Base-by-base conservation (phyloP, 371 early-diverging fungal genomes). In the Apophysomyces trapeziformis region DNA sequence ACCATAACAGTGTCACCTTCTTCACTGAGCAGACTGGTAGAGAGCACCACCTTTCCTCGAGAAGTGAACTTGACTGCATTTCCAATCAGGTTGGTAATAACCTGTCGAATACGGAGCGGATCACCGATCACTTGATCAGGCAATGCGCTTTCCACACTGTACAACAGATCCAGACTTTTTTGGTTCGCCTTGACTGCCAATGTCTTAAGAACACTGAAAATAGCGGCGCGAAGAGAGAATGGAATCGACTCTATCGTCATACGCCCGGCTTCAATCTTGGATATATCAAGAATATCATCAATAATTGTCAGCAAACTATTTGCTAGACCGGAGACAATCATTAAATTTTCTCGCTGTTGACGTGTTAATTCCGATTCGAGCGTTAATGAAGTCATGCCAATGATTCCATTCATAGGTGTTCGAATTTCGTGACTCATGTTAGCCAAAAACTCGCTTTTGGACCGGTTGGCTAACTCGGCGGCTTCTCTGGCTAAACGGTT, bases 11-110 rank as follows among this genome's bases (percentile, higher is more conserved):
- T 66, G 57, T 78, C 76, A 62, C 70, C 76, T 11, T 82, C 63
- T 74, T 69, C 72, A 65, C 68, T 65, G 58, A 66, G 68, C 56
- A 73, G 71, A 11, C 77, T 68, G n/a, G 79, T 81, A 50, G 74
- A 75, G 11, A 90, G 73, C 1, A 83, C 78, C 11, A 92, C 85
- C 37, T 78, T 79, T 50, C 92, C 94, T 57, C 85, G 79, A 8
- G 82, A 85, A 9, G 92, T 92, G 44, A 93, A 92, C 74, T 92
- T 92, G 66, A 93, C 84, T 18, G 94, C 91, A 71, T 93, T 91
- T 64, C 89, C 89, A 9, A 90, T 87, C 35, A 93, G 72, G 59
- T 93, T 90, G 7, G 88, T 91, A 60, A 93, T 83, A 39, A 93
- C 85, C 71, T 93, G 93, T 21, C 86, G 80, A 45, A 91, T 69